A percentile compares a stretch with the other conserved stretches of the same genome.
phyloP scores from a whole-genome alignment of 2,329 filamentous ascomycete species.

The Fusarium buharicum region DNA sequence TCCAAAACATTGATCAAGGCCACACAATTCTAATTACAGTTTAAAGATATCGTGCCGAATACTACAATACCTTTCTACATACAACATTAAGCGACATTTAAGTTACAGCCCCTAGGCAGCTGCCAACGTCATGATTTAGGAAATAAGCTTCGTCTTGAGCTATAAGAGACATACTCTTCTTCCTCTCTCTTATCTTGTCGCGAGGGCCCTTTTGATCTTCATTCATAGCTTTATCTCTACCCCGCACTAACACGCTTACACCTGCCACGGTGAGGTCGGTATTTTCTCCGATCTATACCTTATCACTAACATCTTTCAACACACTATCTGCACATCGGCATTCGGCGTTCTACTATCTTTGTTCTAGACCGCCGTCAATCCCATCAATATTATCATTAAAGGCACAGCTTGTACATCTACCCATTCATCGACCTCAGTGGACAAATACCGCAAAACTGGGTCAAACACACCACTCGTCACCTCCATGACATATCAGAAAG shows the following conservation, averaged over 20 bases:
- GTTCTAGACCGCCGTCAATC: conserved; percentile 12
- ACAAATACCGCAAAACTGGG: conserved; percentile 15
- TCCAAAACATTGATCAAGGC: too few species aligned
- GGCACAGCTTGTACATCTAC: conserved; percentile 1
- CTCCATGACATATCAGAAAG: conserved; percentile 4
- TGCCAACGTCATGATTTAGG: too few species aligned
- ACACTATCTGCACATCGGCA: conserved; percentile 19
- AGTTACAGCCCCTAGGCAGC: too few species aligned
- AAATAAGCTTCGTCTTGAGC: too few species aligned
- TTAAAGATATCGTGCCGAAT: too few species aligned
- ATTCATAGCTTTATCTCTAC: conserved; percentile 15
- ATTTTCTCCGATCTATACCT: conserved; percentile 30
- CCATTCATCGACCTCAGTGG: neutral
- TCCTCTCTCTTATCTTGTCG: conserved; percentile 3
- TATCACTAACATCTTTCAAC: conserved; percentile 24
- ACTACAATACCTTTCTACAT: too few species aligned
- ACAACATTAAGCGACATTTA: too few species aligned
- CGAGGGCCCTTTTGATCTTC: conserved; percentile 4
- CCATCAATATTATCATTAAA: neutral
- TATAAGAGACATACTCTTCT: too few species aligned
- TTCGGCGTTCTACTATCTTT: conserved; percentile 14
- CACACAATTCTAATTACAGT: too few species aligned
- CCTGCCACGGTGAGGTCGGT: conserved; percentile 23
- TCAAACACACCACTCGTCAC: conserved; percentile 14
- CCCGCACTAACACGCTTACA: conserved; percentile 31